Percentiles rank a stretch among this genome's conserved stretches.
phyloP scores from a whole-genome alignment of 2,329 filamentous ascomycete genomes.

The Penicillium sp. region DNA sequence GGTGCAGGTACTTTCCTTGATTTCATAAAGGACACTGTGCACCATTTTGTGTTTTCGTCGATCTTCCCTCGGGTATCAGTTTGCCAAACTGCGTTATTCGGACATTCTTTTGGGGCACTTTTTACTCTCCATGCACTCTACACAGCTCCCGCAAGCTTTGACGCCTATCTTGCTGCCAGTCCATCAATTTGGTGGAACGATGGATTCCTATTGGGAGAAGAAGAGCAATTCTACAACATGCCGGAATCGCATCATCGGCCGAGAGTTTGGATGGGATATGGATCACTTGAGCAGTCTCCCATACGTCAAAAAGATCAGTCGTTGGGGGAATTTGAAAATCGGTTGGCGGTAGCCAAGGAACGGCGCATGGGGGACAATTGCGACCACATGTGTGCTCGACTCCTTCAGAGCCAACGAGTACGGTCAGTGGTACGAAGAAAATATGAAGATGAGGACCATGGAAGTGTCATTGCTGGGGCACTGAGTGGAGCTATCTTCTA shows the following conservation, averaged over 20 bases:
- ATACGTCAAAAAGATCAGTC: conserved; percentile 29
- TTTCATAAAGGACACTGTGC: conserved; percentile 43
- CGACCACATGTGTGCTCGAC: conserved; percentile 19
- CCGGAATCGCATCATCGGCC: conserved; percentile 11
- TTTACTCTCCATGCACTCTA: conserved; percentile 50
- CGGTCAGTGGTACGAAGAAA: conserved; percentile 15
- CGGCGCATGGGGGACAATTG: conserved; percentile 31
- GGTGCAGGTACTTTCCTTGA: conserved; percentile 49
- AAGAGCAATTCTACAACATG: conserved; percentile 26
- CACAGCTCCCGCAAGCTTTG: conserved; percentile 43
- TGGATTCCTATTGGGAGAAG: conserved; percentile 40
- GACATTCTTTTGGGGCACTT: conserved; percentile 53
- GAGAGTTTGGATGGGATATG: conserved; percentile 36
- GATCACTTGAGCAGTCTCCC: conserved; percentile 36
- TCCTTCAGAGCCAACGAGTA: conserved; percentile 16
- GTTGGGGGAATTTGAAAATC: conserved; percentile 30
- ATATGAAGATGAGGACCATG: conserved; percentile 35
- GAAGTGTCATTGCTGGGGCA: conserved; percentile 31
- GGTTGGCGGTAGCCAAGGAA: conserved; percentile 14
- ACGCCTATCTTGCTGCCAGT: conserved; percentile 48
- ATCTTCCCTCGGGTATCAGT: conserved; percentile 35
- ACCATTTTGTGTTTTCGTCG: conserved; percentile 30
- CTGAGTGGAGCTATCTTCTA: conserved; percentile 26
- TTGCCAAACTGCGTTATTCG: conserved; percentile 47
- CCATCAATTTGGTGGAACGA: conserved; percentile 52